phyloP scores from a whole-genome alignment of 345 rosid genomes.

The Diplotaxis tenuifolia region DNA sequence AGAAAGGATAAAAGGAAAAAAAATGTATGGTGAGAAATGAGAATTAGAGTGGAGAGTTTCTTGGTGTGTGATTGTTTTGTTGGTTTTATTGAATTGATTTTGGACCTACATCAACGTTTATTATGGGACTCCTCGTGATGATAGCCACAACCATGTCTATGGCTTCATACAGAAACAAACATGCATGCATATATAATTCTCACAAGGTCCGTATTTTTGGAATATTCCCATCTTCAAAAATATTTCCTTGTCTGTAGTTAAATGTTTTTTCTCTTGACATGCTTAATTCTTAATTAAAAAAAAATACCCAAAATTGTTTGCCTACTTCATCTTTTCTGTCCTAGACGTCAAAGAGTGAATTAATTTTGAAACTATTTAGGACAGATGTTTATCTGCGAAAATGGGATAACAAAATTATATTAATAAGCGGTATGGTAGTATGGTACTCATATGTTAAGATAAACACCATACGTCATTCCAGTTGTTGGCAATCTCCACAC shows the following conservation, averaged over 20 bases:
- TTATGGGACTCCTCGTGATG: neutral
- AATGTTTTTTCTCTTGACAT: neutral
- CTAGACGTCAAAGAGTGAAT: neutral
- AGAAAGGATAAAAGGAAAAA: slow-evolving; percentile 14
- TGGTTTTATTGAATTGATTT: slow-evolving; percentile 33
- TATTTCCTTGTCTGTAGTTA: neutral
- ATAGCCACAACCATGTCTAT: slow-evolving; percentile 10
- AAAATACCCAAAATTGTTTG: neutral
- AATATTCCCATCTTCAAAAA: neutral
- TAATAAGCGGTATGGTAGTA: neutral
- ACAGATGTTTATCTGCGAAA: neutral
- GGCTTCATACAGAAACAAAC: slow-evolving; percentile 1
- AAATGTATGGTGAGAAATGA: slow-evolving; percentile 37
- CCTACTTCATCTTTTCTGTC: no score
- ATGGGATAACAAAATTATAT: neutral
- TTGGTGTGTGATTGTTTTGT: slow-evolving; percentile 39
- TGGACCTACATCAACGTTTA: slow-evolving; percentile 34
- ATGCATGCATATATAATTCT: neutral
- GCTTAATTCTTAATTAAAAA: neutral
- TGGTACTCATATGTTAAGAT: neutral
- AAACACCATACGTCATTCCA: neutral
- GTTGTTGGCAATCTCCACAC: neutral
- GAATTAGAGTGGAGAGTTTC: slow-evolving; percentile 27
- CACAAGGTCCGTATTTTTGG: neutral
- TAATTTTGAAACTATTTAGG: neutral